A percentile compares a stretch with the other conserved stretches of the same genome.
Conservation (phyloP, 441 rosid species). For the Kokia cookei region DNA sequence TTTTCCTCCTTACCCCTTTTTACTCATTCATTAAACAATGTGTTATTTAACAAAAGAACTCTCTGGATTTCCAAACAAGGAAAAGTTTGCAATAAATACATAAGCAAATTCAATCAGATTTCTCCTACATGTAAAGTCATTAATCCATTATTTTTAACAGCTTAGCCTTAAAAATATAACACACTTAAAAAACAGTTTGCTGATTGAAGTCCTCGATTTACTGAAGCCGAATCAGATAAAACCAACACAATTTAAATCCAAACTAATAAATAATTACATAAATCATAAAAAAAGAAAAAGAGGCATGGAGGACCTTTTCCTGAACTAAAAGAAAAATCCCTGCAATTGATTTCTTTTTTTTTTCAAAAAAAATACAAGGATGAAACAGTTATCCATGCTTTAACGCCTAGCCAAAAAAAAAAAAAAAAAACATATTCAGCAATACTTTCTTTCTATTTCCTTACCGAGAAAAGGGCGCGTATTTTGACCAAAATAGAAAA, state of each 20-base stretch:
- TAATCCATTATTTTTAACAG: background rate
- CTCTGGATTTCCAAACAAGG: background rate
- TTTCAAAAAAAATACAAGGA: background rate
- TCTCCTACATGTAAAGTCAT: background rate
- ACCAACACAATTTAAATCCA: background rate
- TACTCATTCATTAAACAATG: background rate
- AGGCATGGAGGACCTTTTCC: background rate
- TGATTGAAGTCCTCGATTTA: background rate
- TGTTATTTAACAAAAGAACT: background rate
- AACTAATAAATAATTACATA: background rate
- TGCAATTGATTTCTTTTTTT: background rate
- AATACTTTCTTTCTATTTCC: background rate
- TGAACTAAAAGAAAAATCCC: background rate
- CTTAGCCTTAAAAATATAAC: background rate
- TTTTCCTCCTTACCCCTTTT: background rate
- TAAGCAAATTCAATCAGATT: background rate
- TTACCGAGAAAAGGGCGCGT: background rate
- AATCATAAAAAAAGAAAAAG: background rate
- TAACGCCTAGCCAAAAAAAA: background rate
- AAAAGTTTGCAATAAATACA: background rate
- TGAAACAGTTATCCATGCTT: too few species aligned
- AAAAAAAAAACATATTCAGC: background rate
- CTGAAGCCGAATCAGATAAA: background rate
- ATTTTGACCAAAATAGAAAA: too few species aligned
- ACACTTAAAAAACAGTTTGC: background rate